Base-by-base conservation (phyloP, 352 stramenopile species). In the Globisporangium abappressorium region DNA sequence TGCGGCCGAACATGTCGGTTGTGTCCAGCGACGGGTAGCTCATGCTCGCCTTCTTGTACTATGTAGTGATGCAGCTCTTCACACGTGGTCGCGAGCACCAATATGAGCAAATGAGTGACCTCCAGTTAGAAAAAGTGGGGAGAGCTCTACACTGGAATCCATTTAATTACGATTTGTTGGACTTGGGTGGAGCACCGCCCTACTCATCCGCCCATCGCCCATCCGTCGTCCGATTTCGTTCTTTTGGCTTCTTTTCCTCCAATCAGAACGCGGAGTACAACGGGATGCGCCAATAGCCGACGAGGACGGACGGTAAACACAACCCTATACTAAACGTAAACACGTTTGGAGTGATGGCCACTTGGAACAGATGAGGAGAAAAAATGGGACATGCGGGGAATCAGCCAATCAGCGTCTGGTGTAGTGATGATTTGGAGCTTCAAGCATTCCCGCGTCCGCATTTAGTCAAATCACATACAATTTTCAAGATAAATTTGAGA, bases 1-100 rank as follows among this genome's bases (percentile, higher is more conserved):
- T 30, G 54, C 54, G 54, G 14, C 26, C 54, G 28, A 59, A 59
- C 30, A 43, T 33, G 28, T 59, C 54, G 28, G 54, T 2, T 5
- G 18, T 53, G 28, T 59, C 54, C 54, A 59, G 26, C 20, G 54
- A 59, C 54, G 54, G 54, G 5, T 59, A 59, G 54, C 54, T 59
- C 54, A 59, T 59, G 26, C 24, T 57, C 14, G 26, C 33, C 11
- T n/a, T 8, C 36, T 18, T 20, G 51, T 30, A n/a, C 2, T 57
- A 14, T 1, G 24, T 9, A n/a, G 49, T 30, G 14, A 33, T 30
- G 49, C 2, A n/a, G 51, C 51, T 58, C 24, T 36, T 46, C 38
- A 38, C 38, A 46, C 38, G 38, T 58, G 53, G 53, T 22, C 14
- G 53, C 26, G 24, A 58, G 53, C 24, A 30, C 53, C 53, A 58